Evolutionary conservation across 2,329 filamentous ascomycete genomes (phyloP).

Genomic region (Penicillium sp.): DNA sequence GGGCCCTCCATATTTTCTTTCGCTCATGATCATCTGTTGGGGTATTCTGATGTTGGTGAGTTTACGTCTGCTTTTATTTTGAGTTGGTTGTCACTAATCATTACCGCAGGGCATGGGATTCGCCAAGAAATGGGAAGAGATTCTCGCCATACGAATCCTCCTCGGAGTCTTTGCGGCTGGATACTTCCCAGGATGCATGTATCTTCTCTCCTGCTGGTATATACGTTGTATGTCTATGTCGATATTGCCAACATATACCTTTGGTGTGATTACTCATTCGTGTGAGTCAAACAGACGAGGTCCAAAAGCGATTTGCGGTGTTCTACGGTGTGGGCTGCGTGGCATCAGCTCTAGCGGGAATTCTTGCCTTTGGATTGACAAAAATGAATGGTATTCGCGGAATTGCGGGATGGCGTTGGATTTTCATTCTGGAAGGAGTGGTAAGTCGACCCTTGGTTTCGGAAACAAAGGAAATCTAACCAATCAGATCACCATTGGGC

Average conservation of each 20-base stretch:
- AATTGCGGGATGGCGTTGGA: slow-evolving; percentile 54
- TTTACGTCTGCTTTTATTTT: background rate
- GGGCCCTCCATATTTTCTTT: slow-evolving; percentile 29
- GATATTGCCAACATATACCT: background rate
- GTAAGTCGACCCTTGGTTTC: slow-evolving; percentile 12
- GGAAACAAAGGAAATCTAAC: background rate
- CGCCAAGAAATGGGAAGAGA: slow-evolving; percentile 27
- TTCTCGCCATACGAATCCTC: slow-evolving; percentile 27
- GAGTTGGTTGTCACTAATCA: too few relatives aligned
- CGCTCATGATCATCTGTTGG: slow-evolving; percentile 30
- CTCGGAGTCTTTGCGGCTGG: slow-evolving; percentile 41
- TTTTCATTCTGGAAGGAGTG: slow-evolving; percentile 56
- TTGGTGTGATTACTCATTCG: background rate
- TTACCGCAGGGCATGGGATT: slow-evolving; percentile 34
- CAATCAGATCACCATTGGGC: slow-evolving; percentile 29
- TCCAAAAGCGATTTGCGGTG: slow-evolving; percentile 39
- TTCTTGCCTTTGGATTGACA: slow-evolving; percentile 45
- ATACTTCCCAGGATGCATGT: slow-evolving; percentile 70
- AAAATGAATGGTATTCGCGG: slow-evolving; percentile 45
- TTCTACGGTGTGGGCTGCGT: slow-evolving; percentile 54
- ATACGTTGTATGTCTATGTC: slow-evolving; percentile 48
- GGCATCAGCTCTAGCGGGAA: slow-evolving; percentile 50
- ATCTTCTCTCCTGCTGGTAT: slow-evolving; percentile 73
- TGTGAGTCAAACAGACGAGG: slow-evolving; percentile 30
- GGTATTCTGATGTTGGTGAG: slow-evolving; percentile 30